Base-by-base conservation (phyloP, 1,139 yeast genomes). In the Nakaseomyces kungkrabaensis region DNA sequence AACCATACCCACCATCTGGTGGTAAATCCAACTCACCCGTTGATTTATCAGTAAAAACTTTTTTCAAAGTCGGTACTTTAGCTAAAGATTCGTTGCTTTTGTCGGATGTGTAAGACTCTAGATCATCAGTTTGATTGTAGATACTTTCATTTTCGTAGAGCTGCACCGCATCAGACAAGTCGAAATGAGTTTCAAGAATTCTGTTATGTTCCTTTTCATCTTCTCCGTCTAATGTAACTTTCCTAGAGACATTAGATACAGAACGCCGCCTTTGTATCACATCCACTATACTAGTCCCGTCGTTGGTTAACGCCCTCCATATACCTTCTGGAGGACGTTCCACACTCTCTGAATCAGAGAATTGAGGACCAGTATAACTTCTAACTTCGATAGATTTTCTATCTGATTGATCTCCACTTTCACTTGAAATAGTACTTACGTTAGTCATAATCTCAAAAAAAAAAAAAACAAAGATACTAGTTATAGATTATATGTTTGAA, bases 1-100 rank as follows among this genome's bases (percentile, higher is more conserved):
- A 85, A 1, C 87, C 88, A 55, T 76, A 76, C 1, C 86, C 86
- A 29, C 79, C 78, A 66, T 84, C 92, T 1, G 83, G 81, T 1
- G 83, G 84, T 40, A 71, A 68, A 45, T 69, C 72, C 4, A 66
- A 43, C 27, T 57, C 54, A 11, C 70, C 70, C 0, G 68, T 66
- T 0, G 64, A 54, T 33, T 53, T 54, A 49, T 67, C 66, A 9
- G 70, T 68, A 53, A 62, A 68, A 5, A 68, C 68, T 50, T 59
- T 65, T 43, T 60, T 60, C 11, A 66, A 54, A 4, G 59, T 65
- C 9, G 34, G 47, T 24, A 48, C 52, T 13, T 29, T 27, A 4
- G 33, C 13, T 13, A 41, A 13, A 11, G 44, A 1, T n/a, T 13
- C 34, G 10, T 24, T 13, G n/a, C 34, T 29, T 7, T 27, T 9